Conservation (phyloP, 305 asterid genomes). For the Fraxinus sp. region DNA sequence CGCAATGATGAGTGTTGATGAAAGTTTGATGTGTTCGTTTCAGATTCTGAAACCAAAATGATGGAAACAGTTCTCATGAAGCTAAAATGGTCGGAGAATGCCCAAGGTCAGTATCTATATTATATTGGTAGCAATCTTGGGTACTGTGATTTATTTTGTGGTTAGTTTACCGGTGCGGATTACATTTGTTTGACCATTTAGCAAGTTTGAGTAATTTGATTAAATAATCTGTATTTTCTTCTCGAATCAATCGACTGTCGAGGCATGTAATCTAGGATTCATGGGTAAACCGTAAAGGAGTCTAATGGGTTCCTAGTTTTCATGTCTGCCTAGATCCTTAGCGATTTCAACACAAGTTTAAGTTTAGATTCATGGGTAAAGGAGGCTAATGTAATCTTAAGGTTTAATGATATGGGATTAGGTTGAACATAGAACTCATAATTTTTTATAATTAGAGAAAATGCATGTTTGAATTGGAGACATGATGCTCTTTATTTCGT, state of each 20-base stretch:
- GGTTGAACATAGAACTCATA: background rate
- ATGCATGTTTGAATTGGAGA: background rate
- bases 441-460: background rate
- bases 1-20: constrained; percentile 81
- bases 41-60: constrained; percentile 68
- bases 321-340: background rate
- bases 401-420: background rate
- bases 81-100: constrained; percentile 24
- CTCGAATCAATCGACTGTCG: background rate
- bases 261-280: background rate
- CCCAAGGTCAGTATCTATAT: constrained; percentile 25
- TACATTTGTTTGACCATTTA: background rate
- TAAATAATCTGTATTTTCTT: background rate
- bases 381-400: background rate
- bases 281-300: background rate
- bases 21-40: constrained; percentile 77
- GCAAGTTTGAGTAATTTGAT: background rate
- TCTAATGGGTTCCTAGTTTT: background rate
- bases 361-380: background rate
- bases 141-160: background rate
- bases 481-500: background rate
- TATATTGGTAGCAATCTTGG: background rate
- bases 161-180: background rate
- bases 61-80: constrained; percentile 53
- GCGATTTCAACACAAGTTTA: background rate